Evolutionary conservation across 2,329 filamentous ascomycete genomes (phyloP).

Genomic region (Ophiostoma quercus): DNA sequence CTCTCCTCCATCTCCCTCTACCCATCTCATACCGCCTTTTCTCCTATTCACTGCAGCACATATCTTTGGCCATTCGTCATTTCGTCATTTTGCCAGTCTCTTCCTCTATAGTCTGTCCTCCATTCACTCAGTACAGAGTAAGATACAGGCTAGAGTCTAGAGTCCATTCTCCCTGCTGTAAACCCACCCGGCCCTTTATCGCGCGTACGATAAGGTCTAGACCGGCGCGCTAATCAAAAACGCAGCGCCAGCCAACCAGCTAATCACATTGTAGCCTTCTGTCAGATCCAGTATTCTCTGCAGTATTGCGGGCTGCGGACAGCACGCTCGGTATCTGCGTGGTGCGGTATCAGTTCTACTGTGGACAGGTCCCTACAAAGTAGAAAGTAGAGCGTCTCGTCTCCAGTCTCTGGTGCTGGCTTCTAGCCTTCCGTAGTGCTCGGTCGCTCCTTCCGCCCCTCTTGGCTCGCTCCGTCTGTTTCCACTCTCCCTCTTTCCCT

Average conservation of each 20-base stretch:
- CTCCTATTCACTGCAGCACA: constrained; percentile 1
- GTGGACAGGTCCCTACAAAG: not conserved
- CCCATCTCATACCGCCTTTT: not conserved
- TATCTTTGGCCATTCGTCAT: not conserved
- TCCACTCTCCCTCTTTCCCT: not conserved
- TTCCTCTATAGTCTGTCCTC: not conserved
- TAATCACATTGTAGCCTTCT: constrained; percentile 15
- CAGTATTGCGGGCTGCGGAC: not conserved
- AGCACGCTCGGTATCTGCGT: not conserved
- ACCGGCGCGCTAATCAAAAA: not conserved
- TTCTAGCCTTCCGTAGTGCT: constrained; percentile 11
- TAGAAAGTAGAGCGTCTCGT: not conserved
- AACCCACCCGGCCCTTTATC: constrained; percentile 14
- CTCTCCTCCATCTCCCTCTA: no score
- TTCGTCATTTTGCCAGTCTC: not conserved
- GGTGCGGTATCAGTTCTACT: constrained; percentile 4
- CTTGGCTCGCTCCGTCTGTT: constrained; percentile 2
- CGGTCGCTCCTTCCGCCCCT: constrained; percentile 11
- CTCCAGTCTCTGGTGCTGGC: not conserved
- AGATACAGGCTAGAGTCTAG: no score
- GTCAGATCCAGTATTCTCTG: constrained; percentile 1
- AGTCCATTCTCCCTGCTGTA: not conserved
- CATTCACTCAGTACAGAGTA: no score
- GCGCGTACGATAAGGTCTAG: constrained; percentile 15
- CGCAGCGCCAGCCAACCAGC: not conserved